Evolutionary conservation across 1,139 yeast species (phyloP).

Genomic region (Yamadazyma siamensis): DNA sequence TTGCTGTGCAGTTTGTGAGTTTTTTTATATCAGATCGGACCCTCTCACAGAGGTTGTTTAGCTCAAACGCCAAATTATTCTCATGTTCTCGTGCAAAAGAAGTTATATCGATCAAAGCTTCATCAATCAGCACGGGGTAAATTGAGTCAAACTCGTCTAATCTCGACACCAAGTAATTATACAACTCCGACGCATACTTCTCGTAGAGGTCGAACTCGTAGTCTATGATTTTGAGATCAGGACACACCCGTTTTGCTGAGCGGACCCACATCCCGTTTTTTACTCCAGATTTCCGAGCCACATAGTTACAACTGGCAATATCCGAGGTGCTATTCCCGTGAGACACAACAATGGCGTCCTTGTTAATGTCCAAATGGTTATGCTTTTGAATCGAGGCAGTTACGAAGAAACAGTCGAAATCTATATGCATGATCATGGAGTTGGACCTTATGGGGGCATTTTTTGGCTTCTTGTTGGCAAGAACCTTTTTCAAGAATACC

Average conservation of each 20-base stretch:
- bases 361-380: slow-evolving; percentile 53
- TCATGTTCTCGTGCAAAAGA: slow-evolving; percentile 22
- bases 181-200: slow-evolving; percentile 42
- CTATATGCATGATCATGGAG: slow-evolving; percentile 65
- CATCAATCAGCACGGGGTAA: slow-evolving; percentile 88
- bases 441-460: slow-evolving; percentile 2
- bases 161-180: slow-evolving; percentile 50
- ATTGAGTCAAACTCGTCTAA: slow-evolving; percentile 51
- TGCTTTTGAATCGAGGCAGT: slow-evolving; percentile 67
- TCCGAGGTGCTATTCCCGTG: slow-evolving; percentile 74
- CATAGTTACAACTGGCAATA: slow-evolving; percentile 90
- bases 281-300: slow-evolving; percentile 72
- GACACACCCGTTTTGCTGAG: slow-evolving; percentile 61
- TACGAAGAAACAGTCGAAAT: slow-evolving; percentile 93
- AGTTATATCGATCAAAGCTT: slow-evolving; percentile 73
- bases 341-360: slow-evolving; percentile 76
- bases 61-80: slow-evolving; percentile 11
- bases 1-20: slow-evolving; percentile 62
- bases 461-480: slow-evolving; percentile 12
- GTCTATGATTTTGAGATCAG: slow-evolving; percentile 56
- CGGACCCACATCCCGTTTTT: slow-evolving; percentile 88
- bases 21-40: slow-evolving; percentile 45
- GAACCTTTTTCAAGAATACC: slow-evolving; percentile 48
- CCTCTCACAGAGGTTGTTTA: slow-evolving; percentile 25
- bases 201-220: slow-evolving; percentile 80